Evolutionary conservation across 2,329 filamentous ascomycete genomes (phyloP), one percentile per base, ranked within the genome.

Genomic region (Phaeosphaeria sp.): DNA sequence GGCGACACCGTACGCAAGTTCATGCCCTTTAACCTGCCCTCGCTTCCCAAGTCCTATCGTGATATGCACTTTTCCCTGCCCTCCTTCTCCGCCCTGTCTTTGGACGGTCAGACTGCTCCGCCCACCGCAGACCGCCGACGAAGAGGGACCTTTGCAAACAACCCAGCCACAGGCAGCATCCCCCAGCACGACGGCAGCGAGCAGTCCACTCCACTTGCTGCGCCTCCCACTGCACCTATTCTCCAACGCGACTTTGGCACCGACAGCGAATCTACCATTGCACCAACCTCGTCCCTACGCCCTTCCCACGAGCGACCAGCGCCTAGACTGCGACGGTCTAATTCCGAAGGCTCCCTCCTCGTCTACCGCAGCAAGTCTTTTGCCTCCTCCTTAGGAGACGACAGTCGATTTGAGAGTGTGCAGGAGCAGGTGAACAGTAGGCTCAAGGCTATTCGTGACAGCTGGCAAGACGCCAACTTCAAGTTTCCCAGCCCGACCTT

Each of bases 401-500:
- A 94, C 67, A 87, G 87, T 41, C 85, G 89, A 46, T 98, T 95
- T 75, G 86, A 90, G 50, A 83, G 95, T 75, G 87, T 96, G 13
- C 87, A 89, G 44, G 90, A 92, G 60, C 91, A 95, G 80, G 90
- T 94, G 64, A 98, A 97, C 69, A 92, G 90, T 66, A 86, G 94
- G 43, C 84, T 95, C 71, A 96, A 96, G 79, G 94, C 94, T 4
- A 91, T 98, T 73, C 90, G 89, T 71, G 93, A 97, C 73, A 96
- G 90, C 71, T 87, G 91, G 60, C 89, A 92, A 72, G 93, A 97
- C 67, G 91, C 93, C 1, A 91, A 88, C 54, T 90, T 93, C 77
- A 91, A 88, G 70, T 62, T 83, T 50, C 81, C 81, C 18, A 72
- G 82, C 55, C 77, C 80, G 17, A 73, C 72, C 1, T 83, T 92